Conservation (phyloP, 306 rosid genomes). For the Begonia masoniana region DNA sequence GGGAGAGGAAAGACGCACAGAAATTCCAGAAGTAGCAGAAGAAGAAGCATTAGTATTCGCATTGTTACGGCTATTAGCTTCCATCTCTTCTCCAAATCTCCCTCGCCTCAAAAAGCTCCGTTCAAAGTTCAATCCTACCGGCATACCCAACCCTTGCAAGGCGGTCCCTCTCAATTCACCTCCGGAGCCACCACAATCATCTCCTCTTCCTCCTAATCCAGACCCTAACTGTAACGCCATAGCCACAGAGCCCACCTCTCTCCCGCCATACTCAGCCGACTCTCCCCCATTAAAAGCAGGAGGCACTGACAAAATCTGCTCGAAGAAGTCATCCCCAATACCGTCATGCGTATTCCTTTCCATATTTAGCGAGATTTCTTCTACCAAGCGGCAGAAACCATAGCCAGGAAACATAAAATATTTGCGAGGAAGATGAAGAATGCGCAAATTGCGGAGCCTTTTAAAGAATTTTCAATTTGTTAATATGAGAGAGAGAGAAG, state of each 20-base stretch:
- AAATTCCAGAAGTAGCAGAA: constrained; percentile 28
- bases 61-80: constrained; percentile 11
- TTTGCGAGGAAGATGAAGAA: too few relatives aligned
- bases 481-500: too few relatives aligned
- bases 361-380: constrained; percentile 21
- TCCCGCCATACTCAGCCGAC: constrained; percentile 20
- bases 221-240: constrained; percentile 56
- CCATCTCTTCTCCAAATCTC: constrained; percentile 33
- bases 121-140: constrained; percentile 80
- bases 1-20: constrained; percentile 23
- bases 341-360: constrained; percentile 65
- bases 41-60: constrained; percentile 31
- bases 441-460: too few relatives aligned
- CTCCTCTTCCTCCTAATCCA: constrained; percentile 18
- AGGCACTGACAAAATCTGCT: constrained; percentile 61
- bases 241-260: constrained; percentile 33
- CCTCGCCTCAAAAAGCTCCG: constrained; percentile 46
- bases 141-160: constrained; percentile 41
- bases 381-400: neutral
- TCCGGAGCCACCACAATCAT: constrained; percentile 7
- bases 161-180: constrained; percentile 9
- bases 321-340: constrained; percentile 50
- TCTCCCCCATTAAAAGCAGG: constrained; percentile 18
- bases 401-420: neutral
- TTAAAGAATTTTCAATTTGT: too few relatives aligned